Evolutionary conservation across 2,329 filamentous ascomycete genomes (phyloP).

Genomic region (Stagonosporopsis chrysanthemi): DNA sequence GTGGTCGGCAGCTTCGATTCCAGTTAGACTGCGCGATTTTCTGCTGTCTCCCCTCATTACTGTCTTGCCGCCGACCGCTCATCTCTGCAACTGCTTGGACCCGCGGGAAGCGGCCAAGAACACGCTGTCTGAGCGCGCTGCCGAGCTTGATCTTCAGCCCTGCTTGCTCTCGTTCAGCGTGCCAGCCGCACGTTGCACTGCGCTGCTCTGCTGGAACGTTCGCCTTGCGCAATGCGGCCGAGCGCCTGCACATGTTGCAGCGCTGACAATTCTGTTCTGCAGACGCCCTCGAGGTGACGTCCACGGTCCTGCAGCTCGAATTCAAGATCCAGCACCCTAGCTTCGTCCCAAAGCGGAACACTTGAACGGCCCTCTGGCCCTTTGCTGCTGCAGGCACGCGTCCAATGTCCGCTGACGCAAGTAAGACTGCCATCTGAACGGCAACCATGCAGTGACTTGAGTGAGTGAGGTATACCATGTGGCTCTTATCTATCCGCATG

Average conservation of each 20-base stretch:
- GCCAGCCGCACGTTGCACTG: neutral
- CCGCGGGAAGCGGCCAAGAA: slow-evolving; percentile 18
- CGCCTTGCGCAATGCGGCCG: slow-evolving; percentile 1
- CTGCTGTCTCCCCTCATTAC: slow-evolving; percentile 19
- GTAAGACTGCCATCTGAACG: neutral
- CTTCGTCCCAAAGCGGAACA: slow-evolving; percentile 1
- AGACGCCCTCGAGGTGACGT: neutral
- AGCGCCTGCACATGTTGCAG: neutral
- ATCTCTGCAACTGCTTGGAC: slow-evolving; percentile 12
- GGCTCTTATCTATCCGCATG: too few relatives aligned
- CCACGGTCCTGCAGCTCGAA: slow-evolving; percentile 7
- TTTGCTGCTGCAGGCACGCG: slow-evolving; percentile 1
- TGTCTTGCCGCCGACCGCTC: slow-evolving; percentile 17
- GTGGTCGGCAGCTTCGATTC: slow-evolving; percentile 19
- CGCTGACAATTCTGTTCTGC: neutral
- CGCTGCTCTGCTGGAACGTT: neutral
- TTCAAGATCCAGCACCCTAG: slow-evolving; percentile 14
- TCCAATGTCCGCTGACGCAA: slow-evolving; percentile 9
- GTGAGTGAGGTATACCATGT: neutral
- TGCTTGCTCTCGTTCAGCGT: neutral
- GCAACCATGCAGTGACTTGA: neutral
- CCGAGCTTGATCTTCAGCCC: slow-evolving; percentile 15
- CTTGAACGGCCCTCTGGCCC: neutral
- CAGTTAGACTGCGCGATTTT: slow-evolving; percentile 25
- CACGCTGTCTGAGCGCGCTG: slow-evolving; percentile 1